Evolutionary conservation across 768 basidiomycete species (phyloP).

Genomic region (Xerocomus brunneocitrinus): DNA sequence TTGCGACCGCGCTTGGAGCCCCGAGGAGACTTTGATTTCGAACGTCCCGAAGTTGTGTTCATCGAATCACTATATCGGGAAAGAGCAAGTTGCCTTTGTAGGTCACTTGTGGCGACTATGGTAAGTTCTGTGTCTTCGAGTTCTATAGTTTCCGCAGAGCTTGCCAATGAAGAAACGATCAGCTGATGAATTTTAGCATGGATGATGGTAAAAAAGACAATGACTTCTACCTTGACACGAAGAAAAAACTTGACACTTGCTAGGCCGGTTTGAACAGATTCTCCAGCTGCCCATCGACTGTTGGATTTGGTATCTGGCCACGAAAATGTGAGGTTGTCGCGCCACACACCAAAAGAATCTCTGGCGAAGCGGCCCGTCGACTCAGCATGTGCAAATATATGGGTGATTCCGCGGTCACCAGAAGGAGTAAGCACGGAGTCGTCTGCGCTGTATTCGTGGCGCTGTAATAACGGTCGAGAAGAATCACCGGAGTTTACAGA

Average conservation of each 20-base stretch:
- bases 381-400: slow-evolving; percentile 54
- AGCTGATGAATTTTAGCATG: slow-evolving; percentile 31
- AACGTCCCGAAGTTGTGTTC: slow-evolving; percentile 29
- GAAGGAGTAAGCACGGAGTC: slow-evolving; percentile 9
- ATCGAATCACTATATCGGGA: slow-evolving; percentile 51
- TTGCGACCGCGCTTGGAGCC: slow-evolving; percentile 34
- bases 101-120: slow-evolving; percentile 65
- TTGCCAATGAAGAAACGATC: slow-evolving; percentile 42
- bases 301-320: slow-evolving; percentile 68
- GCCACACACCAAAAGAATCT: slow-evolving; percentile 56
- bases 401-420: slow-evolving; percentile 35
- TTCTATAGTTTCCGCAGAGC: slow-evolving; percentile 60
- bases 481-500: slow-evolving; percentile 26
- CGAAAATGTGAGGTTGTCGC: slow-evolving; percentile 61
- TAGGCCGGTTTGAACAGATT: slow-evolving; percentile 63
- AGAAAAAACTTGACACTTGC: slow-evolving; percentile 67
- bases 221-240: slow-evolving; percentile 56
- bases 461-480: slow-evolving; percentile 23
- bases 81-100: slow-evolving; percentile 61
- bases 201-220: slow-evolving; percentile 7
- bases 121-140: slow-evolving; percentile 63
- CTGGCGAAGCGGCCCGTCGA: slow-evolving; percentile 53
- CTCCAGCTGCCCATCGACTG: slow-evolving; percentile 76
- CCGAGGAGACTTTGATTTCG: slow-evolving; percentile 57
- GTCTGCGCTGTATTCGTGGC: slow-evolving; percentile 12